phyloP scores from a whole-genome alignment of 352 stramenopile genomes.

The Vaucheria bursata region DNA sequence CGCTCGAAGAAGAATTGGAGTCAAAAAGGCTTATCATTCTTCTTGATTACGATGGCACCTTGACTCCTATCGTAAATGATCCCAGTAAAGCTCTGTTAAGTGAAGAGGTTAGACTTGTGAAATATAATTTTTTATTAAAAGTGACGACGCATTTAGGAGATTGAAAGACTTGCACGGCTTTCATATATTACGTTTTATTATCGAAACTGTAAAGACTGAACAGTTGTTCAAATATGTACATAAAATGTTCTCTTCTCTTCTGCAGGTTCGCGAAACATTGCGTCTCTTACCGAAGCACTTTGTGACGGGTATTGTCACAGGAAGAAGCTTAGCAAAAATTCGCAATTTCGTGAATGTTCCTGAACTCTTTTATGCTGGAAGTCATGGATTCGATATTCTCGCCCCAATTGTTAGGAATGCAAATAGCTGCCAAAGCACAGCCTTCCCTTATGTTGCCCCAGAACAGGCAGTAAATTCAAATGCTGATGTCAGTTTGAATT shows the following conservation, averaged over 20 bases:
- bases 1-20: not conserved
- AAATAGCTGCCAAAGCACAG: no score
- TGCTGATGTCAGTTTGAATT: no score
- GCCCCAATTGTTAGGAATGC: constrained; percentile 48
- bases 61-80: constrained; percentile 77
- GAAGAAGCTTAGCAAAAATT: constrained; percentile 71
- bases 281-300: constrained; percentile 66
- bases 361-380: constrained; percentile 74
- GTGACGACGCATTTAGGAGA: no score
- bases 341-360: constrained; percentile 72
- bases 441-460: no score
- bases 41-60: constrained; percentile 62
- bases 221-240: no score
- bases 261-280: constrained; percentile 59
- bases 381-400: constrained; percentile 76
- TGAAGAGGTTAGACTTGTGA: constrained; percentile 46
- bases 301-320: constrained; percentile 72
- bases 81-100: constrained; percentile 62
- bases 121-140: no score
- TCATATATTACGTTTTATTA: no score
- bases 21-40: constrained; percentile 26
- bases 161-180: no score
- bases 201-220: no score
- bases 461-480: no score
- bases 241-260: no score